Evolutionary conservation across 345 rosid species (phyloP), one percentile per base, ranked within the genome.

Genomic region (Leavenworthia alabamica): DNA sequence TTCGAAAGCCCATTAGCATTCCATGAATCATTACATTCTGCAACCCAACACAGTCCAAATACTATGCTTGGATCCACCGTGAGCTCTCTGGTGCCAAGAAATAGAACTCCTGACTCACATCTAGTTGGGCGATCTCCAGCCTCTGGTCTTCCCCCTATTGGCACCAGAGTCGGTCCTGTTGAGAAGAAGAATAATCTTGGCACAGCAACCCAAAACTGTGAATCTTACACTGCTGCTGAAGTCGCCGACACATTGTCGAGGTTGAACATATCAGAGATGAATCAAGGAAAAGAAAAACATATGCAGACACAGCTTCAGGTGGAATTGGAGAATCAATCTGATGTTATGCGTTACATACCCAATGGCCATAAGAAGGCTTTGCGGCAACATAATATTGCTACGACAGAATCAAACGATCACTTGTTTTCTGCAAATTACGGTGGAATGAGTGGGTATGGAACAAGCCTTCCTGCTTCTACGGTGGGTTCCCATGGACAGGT

Each of bases 81-180:
- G 61, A 86, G 80, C 64, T 75, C 93, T 64, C 81, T 83, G 44
- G 72, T 82, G 24, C 77, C 93, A 8, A 82, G 90, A 70, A 86
- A 80, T 70, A 73, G 80, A 71, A 82, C 86, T 57, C 84, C 94
- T 62, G 97, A 93, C 53, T 75, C 77, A 31, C 79, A 82, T 71
- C 56, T 80, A 35, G 68, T 52, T 29, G 91, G 83, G 44, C 72
- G 90, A 73, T 75, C 85, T 44, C 40, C 82, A 27, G 76, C 78
- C 64, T 71, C 78, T 58, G 81, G 82, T 58, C 83, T 82, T 64
- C 89, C 89, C 44, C 86, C 82, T 33, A 77, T 76, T 20, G 96
- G 86, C 45, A 80, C 83, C 68, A 77, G 83, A 77, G 79, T 71
- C 43, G 66, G 73, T 47, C 76, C 78, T 57, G 49, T 35, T 6